Base-by-base conservation (phyloP, 495 filamentous ascomycete species). In the Trichodelitschia bisporula region DNA sequence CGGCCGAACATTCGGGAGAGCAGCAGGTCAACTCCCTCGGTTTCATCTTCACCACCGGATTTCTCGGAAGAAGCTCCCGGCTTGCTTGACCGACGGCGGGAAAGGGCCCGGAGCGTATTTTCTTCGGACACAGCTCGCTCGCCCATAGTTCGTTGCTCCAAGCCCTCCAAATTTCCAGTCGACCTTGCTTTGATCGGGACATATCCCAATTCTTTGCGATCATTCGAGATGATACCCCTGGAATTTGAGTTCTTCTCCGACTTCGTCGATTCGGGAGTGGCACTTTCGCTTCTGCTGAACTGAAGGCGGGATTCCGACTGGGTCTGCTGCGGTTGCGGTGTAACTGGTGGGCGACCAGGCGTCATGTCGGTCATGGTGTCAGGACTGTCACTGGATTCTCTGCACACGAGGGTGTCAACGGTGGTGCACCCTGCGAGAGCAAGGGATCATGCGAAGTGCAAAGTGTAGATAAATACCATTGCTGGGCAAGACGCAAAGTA, bases 1-100 rank as follows among this genome's bases (percentile, higher is more conserved):
- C 49, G 51, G 18, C 59, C 72, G 41, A 69, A 79, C 59, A 72
- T 73, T 1, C 62, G 57, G 13, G 67, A 70, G 38, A 75, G 61
- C 10, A 73, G 36, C 18, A 42, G 49, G 36, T 66, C 52, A 20
- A 75, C 63, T 42, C 72, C 66, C 11, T 51, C 58, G 40, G 55
- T 57, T 30, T 68, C 62, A 26, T 66, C 62, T 10, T 59, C 54
- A 16, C 46, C 34, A 4, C 43, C 38, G 2, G 39, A 9, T 48
- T 47, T 18, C 6, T 24, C 21, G 21, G 21, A 6, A 6, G 6
- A 6, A n/a, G 6, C 21, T 6, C 27, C 11, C 6, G 6, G 6
- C 6, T 29, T 6, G 5, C 9, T 23, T 8, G 27, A 8, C 27
- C 27, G 10, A 5, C 27, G 10, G 10, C 14, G 27, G 15, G 27